phyloP scores from a whole-genome alignment of 495 filamentous ascomycete species.

The Penicillium manginii region DNA sequence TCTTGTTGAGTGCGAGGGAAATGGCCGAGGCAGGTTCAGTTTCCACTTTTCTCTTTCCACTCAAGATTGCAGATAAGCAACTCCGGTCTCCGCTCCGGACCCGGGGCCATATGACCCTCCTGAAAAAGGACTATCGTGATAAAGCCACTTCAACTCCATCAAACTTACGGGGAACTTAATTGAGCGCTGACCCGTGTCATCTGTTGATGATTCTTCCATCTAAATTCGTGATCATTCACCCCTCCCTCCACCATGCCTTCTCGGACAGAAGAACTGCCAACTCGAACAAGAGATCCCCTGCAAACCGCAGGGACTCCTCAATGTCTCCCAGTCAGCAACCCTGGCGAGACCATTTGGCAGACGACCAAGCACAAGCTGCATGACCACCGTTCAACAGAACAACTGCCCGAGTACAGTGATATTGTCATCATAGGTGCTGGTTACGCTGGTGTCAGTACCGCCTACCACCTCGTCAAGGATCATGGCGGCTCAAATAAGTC shows the following conservation, averaged over 20 bases:
- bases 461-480: constrained; percentile 59
- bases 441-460: constrained; percentile 65
- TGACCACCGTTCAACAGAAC: constrained; percentile 49
- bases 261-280: not conserved
- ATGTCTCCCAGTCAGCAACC: constrained; percentile 52
- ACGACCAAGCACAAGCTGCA: constrained; percentile 52
- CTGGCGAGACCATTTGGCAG: constrained; percentile 71
- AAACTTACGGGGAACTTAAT: not conserved
- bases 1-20: not conserved
- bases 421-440: constrained; percentile 73
- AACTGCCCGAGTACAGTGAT: constrained; percentile 55
- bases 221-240: constrained; percentile 1
- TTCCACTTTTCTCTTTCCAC: too few relatives aligned
- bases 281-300: constrained; percentile 1
- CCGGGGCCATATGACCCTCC: not conserved
- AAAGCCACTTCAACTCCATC: constrained; percentile 3
- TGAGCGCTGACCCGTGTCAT: not conserved
- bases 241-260: constrained; percentile 5
- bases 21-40: not conserved
- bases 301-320: constrained; percentile 11
- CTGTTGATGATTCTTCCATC: not conserved
- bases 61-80: not conserved
- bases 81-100: constrained; percentile 2
- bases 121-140: not conserved
- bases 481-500: constrained; percentile 14